Evolutionary conservation across 192 early-diverging fungal genomes (phyloP).

Genomic region (Linnemannia zychae): DNA sequence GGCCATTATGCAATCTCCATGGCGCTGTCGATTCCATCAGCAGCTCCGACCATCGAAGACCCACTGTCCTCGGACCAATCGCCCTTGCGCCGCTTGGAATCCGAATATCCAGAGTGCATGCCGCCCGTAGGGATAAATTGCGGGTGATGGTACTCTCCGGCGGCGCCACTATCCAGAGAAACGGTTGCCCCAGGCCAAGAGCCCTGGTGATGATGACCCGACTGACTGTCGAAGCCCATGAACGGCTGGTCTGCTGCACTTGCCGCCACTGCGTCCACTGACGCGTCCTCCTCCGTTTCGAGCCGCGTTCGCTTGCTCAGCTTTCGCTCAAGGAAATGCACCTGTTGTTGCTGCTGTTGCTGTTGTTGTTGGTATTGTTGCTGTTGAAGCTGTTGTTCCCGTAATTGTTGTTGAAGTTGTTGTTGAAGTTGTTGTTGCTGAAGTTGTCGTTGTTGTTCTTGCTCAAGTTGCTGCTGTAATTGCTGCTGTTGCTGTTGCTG

Average conservation of each 20-base stretch:
- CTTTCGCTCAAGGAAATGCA: conserved; percentile 2
- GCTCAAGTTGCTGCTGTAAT: not conserved
- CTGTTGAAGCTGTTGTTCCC: conserved; percentile 5
- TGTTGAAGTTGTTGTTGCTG: conserved; percentile 26
- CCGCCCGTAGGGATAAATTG: not conserved
- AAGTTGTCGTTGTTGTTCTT: conserved; percentile 3
- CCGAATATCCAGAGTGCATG: conserved; percentile 8
- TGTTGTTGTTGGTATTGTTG: conserved; percentile 25
- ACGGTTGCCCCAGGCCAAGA: not conserved
- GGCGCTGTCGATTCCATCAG: conserved; percentile 14
- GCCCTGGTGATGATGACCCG: not conserved
- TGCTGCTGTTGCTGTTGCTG: conserved; percentile 12
- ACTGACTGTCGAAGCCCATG: conserved; percentile 2
- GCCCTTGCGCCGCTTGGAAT: conserved; percentile 28
- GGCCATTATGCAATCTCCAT: conserved; percentile 38
- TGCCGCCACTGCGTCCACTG: not conserved
- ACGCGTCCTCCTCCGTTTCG: conserved; percentile 24
- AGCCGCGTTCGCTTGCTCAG: conserved; percentile 27
- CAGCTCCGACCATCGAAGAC: not conserved
- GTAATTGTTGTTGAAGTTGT: conserved; percentile 13
- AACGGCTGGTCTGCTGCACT: not conserved
- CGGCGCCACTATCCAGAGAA: not conserved
- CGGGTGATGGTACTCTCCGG: not conserved
- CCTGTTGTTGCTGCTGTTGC: not conserved
- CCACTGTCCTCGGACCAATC: conserved; percentile 24